Evolutionary conservation across 2,329 filamentous ascomycete genomes (phyloP).

Genomic region (Alternaria novae-zelandiae): DNA sequence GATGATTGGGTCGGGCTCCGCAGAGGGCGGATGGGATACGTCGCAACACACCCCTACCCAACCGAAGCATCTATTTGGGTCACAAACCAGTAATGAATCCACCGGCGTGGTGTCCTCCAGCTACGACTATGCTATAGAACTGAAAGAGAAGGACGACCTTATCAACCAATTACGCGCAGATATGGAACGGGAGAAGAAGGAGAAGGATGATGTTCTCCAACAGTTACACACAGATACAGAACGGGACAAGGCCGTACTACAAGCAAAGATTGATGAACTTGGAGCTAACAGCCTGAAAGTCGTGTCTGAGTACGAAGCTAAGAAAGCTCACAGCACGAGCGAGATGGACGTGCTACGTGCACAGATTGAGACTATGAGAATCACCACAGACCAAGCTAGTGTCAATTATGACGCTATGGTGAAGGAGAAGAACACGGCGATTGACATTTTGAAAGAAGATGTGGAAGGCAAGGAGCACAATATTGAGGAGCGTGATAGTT

Average conservation of each 20-base stretch:
- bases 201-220: conserved; percentile 36
- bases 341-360: conserved; percentile 26
- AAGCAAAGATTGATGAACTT: conserved; percentile 13
- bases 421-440: conserved; percentile 37
- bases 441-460: conserved; percentile 44
- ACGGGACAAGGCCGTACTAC: conserved; percentile 19
- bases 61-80: neutral
- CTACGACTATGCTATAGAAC: conserved; percentile 24
- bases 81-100: neutral
- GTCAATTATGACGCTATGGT: conserved; percentile 25
- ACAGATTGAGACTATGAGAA: conserved; percentile 28
- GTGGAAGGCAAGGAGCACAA: conserved; percentile 34
- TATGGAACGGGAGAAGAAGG: conserved; percentile 26
- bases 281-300: conserved; percentile 22
- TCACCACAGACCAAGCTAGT: conserved; percentile 28
- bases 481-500: conserved; percentile 5
- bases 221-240: conserved; percentile 29
- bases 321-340: conserved; percentile 22
- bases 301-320: conserved; percentile 22
- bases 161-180: conserved; percentile 30
- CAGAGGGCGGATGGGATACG: conserved; percentile 17
- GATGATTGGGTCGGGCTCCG: conserved; percentile 14
- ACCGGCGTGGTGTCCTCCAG: neutral
- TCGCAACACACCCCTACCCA: conserved; percentile 22
- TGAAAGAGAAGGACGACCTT: conserved; percentile 40